These are phyloP conservation scores for Gymnopus androsaceus DNA, from an alignment of 1,284 basidiomycete genomes.

Conservation along the genomic window DNA sequence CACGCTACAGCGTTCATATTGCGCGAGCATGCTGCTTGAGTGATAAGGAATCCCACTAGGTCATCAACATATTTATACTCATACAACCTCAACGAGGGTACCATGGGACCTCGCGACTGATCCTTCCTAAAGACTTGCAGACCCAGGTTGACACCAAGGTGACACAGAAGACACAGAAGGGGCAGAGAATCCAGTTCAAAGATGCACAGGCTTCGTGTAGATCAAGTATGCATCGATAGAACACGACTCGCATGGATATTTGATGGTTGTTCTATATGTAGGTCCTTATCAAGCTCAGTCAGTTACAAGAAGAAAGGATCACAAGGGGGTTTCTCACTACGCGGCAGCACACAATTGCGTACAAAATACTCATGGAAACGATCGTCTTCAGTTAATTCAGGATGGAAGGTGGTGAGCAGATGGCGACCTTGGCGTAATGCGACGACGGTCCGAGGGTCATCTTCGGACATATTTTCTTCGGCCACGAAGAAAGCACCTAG, in stretches of 20 bases:
- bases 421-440: conserved; percentile 86
- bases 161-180: no score
- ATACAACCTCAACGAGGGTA: no score
- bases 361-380: conserved; percentile 91
- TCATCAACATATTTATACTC: no score
- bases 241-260: conserved; percentile 4
- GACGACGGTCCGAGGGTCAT: conserved; percentile 74
- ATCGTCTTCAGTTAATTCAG: conserved; percentile 86
- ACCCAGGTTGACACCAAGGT: no score
- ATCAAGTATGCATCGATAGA: not conserved
- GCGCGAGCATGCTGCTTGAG: not conserved
- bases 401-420: conserved; percentile 92
- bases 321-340: not conserved
- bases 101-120: no score
- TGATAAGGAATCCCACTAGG: not conserved
- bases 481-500: conserved; percentile 55
- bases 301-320: not conserved
- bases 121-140: no score
- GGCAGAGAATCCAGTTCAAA: no score
- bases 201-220: not conserved
- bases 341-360: conserved; percentile 54
- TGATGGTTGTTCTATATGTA: conserved; percentile 9
- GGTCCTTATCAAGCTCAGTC: not conserved
- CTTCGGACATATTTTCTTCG: conserved; percentile 33
- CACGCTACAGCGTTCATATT: not conserved